Conservation (phyloP, 2,329 filamentous ascomycete species). For the Fusarium tanahbumbuense region DNA sequence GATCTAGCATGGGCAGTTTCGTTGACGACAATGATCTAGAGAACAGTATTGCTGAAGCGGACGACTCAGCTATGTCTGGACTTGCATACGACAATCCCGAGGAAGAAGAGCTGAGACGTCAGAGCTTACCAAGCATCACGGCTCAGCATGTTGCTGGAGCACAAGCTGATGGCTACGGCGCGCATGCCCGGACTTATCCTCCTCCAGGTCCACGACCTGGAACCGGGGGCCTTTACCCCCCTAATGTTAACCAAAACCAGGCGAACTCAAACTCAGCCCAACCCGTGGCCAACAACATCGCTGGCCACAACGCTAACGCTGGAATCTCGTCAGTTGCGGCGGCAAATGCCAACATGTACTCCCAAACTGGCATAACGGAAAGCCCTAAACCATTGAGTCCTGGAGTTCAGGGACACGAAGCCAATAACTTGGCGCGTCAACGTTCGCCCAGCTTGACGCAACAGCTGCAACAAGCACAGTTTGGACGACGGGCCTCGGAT, state of each 20-base stretch:
- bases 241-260: slow-evolving; percentile 67
- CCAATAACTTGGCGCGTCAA: slow-evolving; percentile 63
- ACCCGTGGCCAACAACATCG: slow-evolving; percentile 58
- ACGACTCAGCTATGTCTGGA: slow-evolving; percentile 69
- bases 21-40: slow-evolving; percentile 80
- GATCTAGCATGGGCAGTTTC: slow-evolving; percentile 87
- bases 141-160: slow-evolving; percentile 72
- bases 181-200: slow-evolving; percentile 83
- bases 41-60: slow-evolving; percentile 60
- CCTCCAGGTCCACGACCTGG: slow-evolving; percentile 68
- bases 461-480: slow-evolving; percentile 72
- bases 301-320: slow-evolving; percentile 60
- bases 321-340: slow-evolving; percentile 62
- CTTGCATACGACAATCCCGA: slow-evolving; percentile 67
- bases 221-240: slow-evolving; percentile 70
- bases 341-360: slow-evolving; percentile 71
- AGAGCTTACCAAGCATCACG: slow-evolving; percentile 81
- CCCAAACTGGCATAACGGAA: slow-evolving; percentile 81
- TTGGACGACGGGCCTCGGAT: slow-evolving; percentile 66
- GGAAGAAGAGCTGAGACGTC: slow-evolving; percentile 72
- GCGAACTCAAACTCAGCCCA: slow-evolving; percentile 67
- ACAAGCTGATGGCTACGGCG: slow-evolving; percentile 60
- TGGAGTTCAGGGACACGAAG: slow-evolving; percentile 65
- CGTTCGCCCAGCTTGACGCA: slow-evolving; percentile 74
- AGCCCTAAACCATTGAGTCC: slow-evolving; percentile 87